Evolutionary conservation across 2,329 filamentous ascomycete species (phyloP), one percentile per base, ranked within the genome.

Genomic region (Daldinia sp.): DNA sequence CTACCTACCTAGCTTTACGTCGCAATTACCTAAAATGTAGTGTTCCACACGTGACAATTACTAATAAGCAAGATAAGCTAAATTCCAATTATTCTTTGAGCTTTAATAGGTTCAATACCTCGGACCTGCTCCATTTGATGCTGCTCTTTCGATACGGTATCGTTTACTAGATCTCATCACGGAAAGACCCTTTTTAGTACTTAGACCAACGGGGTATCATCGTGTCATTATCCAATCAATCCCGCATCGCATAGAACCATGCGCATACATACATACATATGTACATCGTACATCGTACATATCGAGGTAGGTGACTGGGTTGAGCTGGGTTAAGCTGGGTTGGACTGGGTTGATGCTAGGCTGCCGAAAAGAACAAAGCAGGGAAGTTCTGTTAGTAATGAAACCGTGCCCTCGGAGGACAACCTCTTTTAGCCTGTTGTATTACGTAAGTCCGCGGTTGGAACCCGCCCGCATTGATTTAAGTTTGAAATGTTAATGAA

Each of bases 401-500:
- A 69, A 59, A 63, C 62, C 59, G 63, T 60, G 41, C 54, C 33
- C 53, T 58, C 60, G 37, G 46, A 35, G 56, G 54, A 62, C 35
- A 44, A 51, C 42, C 50, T 64, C 41, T 44, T 70, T 68, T 66
- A 71, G 65, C 66, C 66, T 67, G 63, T 65, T n/a, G 54, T 30
- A 65, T 71, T 69, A 71, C 69, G 66, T 71, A 71, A 71, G 60
- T 64, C 18, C 33, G n/a, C 54, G 28, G 33, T 51, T 57, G 44
- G 65, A 63, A 70, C 59, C 62, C 67, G 65, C 63, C 62, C 53
- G 65, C 53, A 57, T 42, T 54, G 46, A 58, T 28, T 35, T n/a
- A 18, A 54, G 33, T 54, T 57, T 57, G n/a, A 30, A 42, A 56
- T 42, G 48, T 44, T 57, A 57, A 57, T 57, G 23, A 51, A 41